phyloP scores from a whole-genome alignment of 1,284 basidiomycete species.

The Cerioporus squamosus region DNA sequence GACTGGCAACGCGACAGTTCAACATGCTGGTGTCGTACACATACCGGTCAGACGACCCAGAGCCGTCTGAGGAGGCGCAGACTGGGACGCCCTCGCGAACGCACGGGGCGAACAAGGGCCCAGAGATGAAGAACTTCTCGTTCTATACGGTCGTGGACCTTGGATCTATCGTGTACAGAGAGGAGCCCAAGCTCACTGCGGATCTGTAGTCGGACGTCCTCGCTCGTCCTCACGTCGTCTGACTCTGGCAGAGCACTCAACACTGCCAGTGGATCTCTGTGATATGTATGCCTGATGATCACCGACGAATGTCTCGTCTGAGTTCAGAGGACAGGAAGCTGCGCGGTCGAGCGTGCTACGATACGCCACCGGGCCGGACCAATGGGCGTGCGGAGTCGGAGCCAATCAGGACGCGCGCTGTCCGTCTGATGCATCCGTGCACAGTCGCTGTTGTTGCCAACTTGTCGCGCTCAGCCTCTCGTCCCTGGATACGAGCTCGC shows the following conservation, averaged over 20 bases:
- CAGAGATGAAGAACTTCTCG: conserved; percentile 83
- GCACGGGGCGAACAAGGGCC: conserved; percentile 42
- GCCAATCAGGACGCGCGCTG: conserved; percentile 3
- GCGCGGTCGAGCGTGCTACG: background rate
- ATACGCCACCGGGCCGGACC: conserved; percentile 5
- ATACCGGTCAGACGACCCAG: conserved; percentile 85
- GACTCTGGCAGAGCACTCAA: background rate
- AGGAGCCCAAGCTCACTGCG: conserved; percentile 41
- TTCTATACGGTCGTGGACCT: conserved; percentile 85
- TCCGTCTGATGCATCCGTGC: background rate
- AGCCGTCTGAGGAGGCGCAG: conserved; percentile 61
- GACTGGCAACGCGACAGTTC: conserved; percentile 55
- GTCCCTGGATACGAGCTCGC: conserved; percentile 12
- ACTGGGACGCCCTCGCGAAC: conserved; percentile 50
- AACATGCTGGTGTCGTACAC: conserved; percentile 93
- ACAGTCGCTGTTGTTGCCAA: background rate
- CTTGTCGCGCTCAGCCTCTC: too few species aligned
- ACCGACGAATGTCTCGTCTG: background rate
- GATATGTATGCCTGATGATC: background rate
- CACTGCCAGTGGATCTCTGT: background rate
- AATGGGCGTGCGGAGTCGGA: background rate
- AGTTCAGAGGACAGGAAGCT: background rate
- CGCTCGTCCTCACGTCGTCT: too few species aligned
- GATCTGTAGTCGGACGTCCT: too few species aligned
- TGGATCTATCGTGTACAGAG: conserved; percentile 67